A percentile compares a stretch with the other conserved stretches of the same genome.
Conservation (phyloP, 257 asterid species). For the Nicotiana tomentosiformis region DNA sequence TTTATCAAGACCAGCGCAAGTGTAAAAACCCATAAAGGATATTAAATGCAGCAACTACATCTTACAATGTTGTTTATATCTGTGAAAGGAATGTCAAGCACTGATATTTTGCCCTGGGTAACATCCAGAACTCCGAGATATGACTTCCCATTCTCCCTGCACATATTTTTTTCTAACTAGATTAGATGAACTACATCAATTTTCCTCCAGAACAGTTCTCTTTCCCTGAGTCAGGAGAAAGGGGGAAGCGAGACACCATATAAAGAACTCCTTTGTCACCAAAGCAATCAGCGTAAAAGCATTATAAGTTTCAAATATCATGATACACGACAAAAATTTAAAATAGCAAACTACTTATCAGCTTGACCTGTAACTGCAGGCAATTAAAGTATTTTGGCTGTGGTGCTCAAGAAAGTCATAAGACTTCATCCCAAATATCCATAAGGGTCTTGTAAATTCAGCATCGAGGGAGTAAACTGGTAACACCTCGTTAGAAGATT, state of each 20-base stretch:
- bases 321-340: not conserved
- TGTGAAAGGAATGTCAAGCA: conserved; percentile 71
- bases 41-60: not conserved
- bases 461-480: conserved; percentile 69
- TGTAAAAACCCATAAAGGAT: not conserved
- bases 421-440: conserved; percentile 87
- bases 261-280: not conserved
- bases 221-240: not conserved
- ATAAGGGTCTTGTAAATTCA: conserved; percentile 84
- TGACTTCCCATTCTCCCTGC: conserved; percentile 86
- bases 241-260: not conserved
- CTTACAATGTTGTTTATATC: conserved; percentile 73
- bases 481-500: conserved; percentile 66
- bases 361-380: conserved; percentile 83
- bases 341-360: conserved; percentile 4
- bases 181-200: not conserved
- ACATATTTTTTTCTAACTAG: conserved; percentile 16
- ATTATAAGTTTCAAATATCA: not conserved
- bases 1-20: conserved; percentile 5
- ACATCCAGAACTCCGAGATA: conserved; percentile 77
- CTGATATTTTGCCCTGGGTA: conserved; percentile 38
- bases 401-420: conserved; percentile 59
- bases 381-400: conserved; percentile 45
- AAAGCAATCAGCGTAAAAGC: conserved; percentile 3
- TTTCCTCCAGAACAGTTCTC: not conserved